Evolutionary conservation across 2,329 filamentous ascomycete species (phyloP).

Genomic region (Talaromyces rugulosus): DNA sequence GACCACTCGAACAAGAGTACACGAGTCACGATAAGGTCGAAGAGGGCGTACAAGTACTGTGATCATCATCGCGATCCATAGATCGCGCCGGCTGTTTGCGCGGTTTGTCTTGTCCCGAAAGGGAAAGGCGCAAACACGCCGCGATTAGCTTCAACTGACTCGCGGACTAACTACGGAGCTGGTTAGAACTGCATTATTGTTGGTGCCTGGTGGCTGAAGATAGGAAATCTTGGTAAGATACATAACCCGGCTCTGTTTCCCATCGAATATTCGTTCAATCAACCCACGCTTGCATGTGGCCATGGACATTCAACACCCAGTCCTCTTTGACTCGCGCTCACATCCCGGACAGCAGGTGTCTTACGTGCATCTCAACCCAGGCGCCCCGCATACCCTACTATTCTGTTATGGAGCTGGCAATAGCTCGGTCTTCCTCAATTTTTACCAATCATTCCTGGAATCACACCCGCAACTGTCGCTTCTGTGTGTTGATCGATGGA

Average conservation of each 20-base stretch:
- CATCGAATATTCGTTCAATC: neutral
- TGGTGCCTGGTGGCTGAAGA: neutral
- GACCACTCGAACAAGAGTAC: neutral
- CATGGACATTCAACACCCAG: neutral
- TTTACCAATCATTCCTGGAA: neutral
- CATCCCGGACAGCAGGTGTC: neutral
- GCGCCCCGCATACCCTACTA: neutral
- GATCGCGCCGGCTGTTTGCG: neutral
- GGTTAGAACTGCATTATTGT: neutral
- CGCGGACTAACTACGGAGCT: neutral
- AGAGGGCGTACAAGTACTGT: neutral
- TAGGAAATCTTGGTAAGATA: neutral
- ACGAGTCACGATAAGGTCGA: neutral
- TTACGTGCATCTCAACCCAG: conserved; percentile 1
- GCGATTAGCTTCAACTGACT: neutral
- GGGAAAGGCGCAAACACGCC: conserved; percentile 1
- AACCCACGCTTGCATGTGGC: neutral
- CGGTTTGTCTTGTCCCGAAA: neutral
- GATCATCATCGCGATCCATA: neutral
- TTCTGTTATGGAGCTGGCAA: neutral
- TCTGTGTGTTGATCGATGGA: conserved; percentile 1
- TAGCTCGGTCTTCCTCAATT: neutral
- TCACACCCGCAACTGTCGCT: neutral
- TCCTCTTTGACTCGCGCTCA: neutral
- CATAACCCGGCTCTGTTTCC: neutral